Base-by-base conservation (phyloP, 345 rosid species). In the Geranium rotundifolium region DNA sequence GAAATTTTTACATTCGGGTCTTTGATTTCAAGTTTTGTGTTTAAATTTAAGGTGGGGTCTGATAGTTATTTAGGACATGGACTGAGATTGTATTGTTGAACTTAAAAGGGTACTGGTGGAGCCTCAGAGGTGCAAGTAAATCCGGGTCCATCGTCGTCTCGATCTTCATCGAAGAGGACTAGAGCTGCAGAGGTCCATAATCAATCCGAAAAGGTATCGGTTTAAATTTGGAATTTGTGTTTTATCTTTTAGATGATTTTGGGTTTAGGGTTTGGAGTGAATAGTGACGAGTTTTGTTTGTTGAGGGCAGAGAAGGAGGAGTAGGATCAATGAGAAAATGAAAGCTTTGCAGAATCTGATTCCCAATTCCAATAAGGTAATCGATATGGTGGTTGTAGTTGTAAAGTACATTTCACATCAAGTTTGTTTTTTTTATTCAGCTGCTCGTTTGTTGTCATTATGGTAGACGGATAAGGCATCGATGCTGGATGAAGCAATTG, bases 401-500 rank as follows among this genome's bases (percentile, higher is more conserved):
- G 46, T 37, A 10, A 5, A 10, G 41, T 37, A 37, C 9, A 6
- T 37, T 37, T 27, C 10, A 1, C 31, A 20, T 18, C 54, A 19
- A 19, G 15, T 14, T 18, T 49, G 8, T 31, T 37, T n/a, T 55
- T 23, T 2, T n/a, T 27, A 19, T 3, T 59, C 3, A 34, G 29
- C 14, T 46, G 52, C 52, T 57, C 52, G 29, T 15, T 55, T 54
- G 29, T 63, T 56, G 10, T 29, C 6, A 4, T 55, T 17, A 3
- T 17, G 29, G 41, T 67, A 88, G 95, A 85, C 91, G 46, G 95
- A 88, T 66, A 88, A 85, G 73, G 95, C 95, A 34, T 88, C 95
- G 7, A 88, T 88, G 95, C 84, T 88, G 73, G 91, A 88, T 69
- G 95, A 85, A 67, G 89, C 86, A 13, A 88, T 88, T 41, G 95